phyloP scores from a whole-genome alignment of 768 basidiomycete genomes.

The Agaricus subrufescens region DNA sequence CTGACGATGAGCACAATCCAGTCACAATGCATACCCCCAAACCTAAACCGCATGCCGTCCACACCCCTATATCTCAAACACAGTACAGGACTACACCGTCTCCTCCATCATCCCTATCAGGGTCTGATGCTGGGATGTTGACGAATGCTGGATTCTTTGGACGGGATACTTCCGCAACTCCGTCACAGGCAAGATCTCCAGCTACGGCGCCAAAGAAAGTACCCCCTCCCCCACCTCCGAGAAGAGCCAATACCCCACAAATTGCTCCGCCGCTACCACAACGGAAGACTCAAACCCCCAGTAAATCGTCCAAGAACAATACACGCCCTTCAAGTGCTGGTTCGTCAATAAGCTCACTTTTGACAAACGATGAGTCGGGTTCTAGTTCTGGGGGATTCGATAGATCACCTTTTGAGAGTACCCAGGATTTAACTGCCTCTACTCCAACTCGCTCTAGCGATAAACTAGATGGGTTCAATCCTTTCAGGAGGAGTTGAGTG shows the following conservation, averaged over 20 bases:
- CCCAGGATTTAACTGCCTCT: constrained; percentile 35
- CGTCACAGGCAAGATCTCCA: not conserved
- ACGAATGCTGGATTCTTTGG: not conserved
- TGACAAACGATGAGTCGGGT: constrained; percentile 17
- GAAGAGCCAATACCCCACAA: constrained; percentile 25
- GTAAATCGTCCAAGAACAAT: not conserved
- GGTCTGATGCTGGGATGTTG: not conserved
- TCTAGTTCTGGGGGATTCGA: constrained; percentile 28
- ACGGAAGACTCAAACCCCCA: constrained; percentile 19
- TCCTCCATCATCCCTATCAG: not conserved
- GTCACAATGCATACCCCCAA: not conserved
- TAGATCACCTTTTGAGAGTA: constrained; percentile 64
- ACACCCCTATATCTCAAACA: not conserved
- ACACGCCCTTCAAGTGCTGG: not conserved
- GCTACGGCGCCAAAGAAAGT: constrained; percentile 34
- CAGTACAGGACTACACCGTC: not conserved
- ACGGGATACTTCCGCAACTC: not conserved
- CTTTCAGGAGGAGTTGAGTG: constrained; percentile 54
- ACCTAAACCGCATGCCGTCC: not conserved
- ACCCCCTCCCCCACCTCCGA: constrained; percentile 65
- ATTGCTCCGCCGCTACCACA: constrained; percentile 48
- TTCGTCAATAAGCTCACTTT: constrained; percentile 1
- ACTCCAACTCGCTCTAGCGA: not conserved
- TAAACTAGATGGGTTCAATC: constrained; percentile 27
- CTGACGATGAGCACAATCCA: constrained; percentile 33